phyloP scores from a whole-genome alignment of 2,329 filamentous ascomycete genomes.

The Monilinia fructigena region DNA sequence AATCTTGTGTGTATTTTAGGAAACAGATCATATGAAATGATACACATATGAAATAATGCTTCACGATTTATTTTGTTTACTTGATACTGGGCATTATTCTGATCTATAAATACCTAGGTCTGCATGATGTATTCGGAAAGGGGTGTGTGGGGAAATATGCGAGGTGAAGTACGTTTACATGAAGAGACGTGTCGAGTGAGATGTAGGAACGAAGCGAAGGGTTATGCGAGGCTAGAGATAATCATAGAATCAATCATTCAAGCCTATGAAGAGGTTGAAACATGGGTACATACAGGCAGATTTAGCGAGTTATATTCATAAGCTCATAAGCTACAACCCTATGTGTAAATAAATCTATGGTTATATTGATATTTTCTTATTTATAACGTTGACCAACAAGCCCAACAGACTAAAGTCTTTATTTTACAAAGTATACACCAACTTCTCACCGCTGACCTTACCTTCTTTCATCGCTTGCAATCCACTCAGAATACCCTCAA shows the following conservation, averaged over 20 bases:
- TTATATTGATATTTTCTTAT: background rate
- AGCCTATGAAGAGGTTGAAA: background rate
- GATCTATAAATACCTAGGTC: background rate
- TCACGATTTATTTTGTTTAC: background rate
- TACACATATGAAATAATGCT: background rate
- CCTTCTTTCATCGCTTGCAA: slow-evolving; percentile 35
- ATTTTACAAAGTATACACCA: slow-evolving; percentile 46
- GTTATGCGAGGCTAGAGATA: background rate
- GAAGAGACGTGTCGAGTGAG: background rate
- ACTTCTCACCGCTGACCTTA: slow-evolving; percentile 46
- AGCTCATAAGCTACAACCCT: background rate
- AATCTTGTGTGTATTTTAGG: background rate
- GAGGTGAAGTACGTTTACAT: background rate
- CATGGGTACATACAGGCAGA: too few relatives aligned
- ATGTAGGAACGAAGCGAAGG: background rate
- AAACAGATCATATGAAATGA: background rate
- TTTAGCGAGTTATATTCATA: background rate
- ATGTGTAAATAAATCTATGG: background rate
- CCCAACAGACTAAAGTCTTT: too few relatives aligned
- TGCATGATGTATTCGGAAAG: background rate
- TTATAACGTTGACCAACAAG: background rate
- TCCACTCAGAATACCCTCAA: slow-evolving; percentile 37
- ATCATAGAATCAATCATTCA: background rate
- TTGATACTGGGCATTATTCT: background rate
- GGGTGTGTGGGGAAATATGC: too few relatives aligned